phyloP scores from a whole-genome alignment of 192 early-diverging fungal genomes.

The Gamsiella multidivaricata region DNA sequence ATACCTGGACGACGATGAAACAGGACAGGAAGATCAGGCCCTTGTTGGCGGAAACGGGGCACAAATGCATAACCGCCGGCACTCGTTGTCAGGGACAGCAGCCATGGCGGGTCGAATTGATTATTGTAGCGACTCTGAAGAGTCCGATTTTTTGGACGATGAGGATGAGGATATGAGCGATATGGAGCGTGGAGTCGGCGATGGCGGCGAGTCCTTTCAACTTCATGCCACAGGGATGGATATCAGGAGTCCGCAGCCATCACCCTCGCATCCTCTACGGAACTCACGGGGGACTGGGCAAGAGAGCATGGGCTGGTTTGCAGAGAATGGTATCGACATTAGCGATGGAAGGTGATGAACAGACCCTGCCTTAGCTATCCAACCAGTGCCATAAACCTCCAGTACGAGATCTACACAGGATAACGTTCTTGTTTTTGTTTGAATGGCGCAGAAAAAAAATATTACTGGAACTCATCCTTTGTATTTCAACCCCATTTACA shows the following conservation, averaged over 20 bases:
- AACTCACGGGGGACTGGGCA: background rate
- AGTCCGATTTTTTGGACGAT: slow-evolving; percentile 21
- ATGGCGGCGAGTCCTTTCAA: background rate
- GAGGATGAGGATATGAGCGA: slow-evolving; percentile 36
- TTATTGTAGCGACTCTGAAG: slow-evolving; percentile 28
- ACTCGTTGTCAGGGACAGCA: background rate
- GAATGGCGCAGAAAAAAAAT: too few relatives aligned
- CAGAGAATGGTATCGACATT: slow-evolving; percentile 29
- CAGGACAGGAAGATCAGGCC: slow-evolving; percentile 17
- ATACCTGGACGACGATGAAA: slow-evolving; percentile 24
- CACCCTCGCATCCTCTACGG: background rate
- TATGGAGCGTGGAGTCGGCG: slow-evolving; percentile 32
- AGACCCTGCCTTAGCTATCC: too few relatives aligned
- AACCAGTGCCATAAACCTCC: too few relatives aligned
- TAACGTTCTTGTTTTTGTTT: too few relatives aligned
- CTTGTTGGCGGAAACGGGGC: slow-evolving; percentile 23
- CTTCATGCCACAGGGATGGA: slow-evolving; percentile 18
- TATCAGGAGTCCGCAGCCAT: background rate
- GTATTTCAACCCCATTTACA: too few relatives aligned
- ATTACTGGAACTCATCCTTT: too few relatives aligned
- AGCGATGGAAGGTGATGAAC: slow-evolving; percentile 17
- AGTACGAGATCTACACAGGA: too few relatives aligned
- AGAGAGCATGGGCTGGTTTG: slow-evolving; percentile 34
- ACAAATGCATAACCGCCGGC: too few relatives aligned
- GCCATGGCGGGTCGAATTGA: background rate